Conservation (phyloP, 176 grass and related monocot genomes). For the Oryza glaberrima region DNA sequence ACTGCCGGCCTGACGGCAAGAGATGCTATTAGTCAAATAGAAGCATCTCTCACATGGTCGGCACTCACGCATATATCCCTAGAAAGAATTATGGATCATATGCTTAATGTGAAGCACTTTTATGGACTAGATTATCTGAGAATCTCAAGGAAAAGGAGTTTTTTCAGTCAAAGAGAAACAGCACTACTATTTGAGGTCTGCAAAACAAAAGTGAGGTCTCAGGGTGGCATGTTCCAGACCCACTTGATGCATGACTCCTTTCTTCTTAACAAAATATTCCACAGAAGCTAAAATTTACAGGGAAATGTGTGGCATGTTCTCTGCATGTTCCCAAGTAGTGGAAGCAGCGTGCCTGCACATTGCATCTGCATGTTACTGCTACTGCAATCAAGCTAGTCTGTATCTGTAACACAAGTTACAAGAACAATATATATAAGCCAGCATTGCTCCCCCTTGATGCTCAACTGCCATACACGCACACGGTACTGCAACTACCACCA, state of each 20-base stretch:
- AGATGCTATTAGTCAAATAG: slow-evolving; percentile 36
- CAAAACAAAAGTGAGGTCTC: not conserved
- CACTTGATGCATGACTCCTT: not conserved
- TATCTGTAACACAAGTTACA: not conserved
- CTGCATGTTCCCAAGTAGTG: not conserved
- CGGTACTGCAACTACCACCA: not conserved
- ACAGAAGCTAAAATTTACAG: not conserved
- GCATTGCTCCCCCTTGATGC: not conserved
- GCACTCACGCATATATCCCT: not conserved
- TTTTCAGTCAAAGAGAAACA: not conserved
- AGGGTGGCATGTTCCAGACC: not conserved
- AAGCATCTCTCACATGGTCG: slow-evolving; percentile 39
- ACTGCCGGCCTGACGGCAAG: not conserved
- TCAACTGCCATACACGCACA: not conserved
- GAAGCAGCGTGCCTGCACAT: slow-evolving; percentile 4
- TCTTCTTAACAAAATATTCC: not conserved
- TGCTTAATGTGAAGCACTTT: not conserved
- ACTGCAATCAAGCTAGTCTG: not conserved
- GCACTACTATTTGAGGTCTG: not conserved
- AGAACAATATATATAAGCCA: not conserved
- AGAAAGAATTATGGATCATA: not conserved
- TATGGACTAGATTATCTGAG: not conserved
- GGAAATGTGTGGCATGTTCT: not conserved
- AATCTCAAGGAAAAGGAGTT: not conserved
- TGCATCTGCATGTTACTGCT: not conserved